Conservation (phyloP, 768 basidiomycete species). For the Boletus subparvulus region DNA sequence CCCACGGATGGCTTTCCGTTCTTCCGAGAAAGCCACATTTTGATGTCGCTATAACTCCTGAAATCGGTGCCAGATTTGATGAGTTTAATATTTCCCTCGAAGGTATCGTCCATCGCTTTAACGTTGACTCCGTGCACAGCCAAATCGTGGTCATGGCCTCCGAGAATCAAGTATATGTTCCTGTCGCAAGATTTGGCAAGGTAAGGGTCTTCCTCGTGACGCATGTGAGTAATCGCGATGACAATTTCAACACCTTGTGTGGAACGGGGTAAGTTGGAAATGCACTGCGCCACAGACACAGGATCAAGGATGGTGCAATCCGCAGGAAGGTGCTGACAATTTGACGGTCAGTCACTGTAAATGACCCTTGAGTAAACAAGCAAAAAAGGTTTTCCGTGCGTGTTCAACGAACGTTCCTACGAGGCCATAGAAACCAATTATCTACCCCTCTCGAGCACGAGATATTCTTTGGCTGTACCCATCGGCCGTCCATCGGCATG, state of each 20-base stretch:
- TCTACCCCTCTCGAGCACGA: constrained; percentile 4
- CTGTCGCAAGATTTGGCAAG: not conserved
- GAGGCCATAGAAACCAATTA: constrained; percentile 6
- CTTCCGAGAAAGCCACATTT: not conserved
- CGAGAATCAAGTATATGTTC: constrained; percentile 9
- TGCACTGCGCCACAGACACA: constrained; percentile 7
- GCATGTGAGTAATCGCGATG: constrained; percentile 14
- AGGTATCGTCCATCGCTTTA: not conserved
- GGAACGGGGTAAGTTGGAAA: constrained; percentile 3
- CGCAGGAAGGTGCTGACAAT: constrained; percentile 6
- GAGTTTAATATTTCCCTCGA: constrained; percentile 6
- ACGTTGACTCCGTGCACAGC: constrained; percentile 7
- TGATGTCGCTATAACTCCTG: constrained; percentile 6
- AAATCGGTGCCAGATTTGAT: constrained; percentile 7
- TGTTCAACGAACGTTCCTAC: constrained; percentile 10
- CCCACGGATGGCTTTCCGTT: not conserved
- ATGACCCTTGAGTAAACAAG: not conserved
- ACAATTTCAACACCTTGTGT: not conserved
- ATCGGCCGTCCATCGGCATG: constrained; percentile 1
- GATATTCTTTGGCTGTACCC: constrained; percentile 1
- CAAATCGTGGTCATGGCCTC: constrained; percentile 10
- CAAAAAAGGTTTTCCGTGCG: not conserved
- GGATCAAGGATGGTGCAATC: constrained; percentile 7
- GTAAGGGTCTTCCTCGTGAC: constrained; percentile 6
- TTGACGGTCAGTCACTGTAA: constrained; percentile 4